These are phyloP conservation scores for Tylopilus intermedius DNA, from an alignment of 768 basidiomycete species.

Conservation along the genomic window DNA sequence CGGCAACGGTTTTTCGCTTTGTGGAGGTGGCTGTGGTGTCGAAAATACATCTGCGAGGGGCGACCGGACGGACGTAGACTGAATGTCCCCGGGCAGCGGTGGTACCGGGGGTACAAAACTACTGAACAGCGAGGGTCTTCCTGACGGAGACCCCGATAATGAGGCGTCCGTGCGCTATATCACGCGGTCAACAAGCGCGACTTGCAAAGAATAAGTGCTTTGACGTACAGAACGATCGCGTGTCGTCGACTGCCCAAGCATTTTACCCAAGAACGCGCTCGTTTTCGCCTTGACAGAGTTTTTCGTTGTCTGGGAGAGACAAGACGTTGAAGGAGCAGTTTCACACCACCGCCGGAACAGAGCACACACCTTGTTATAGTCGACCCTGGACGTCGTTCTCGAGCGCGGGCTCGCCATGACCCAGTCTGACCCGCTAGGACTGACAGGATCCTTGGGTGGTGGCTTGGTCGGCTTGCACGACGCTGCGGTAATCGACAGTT, in stretches of 20 bases:
- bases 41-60: constrained; percentile 52
- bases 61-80: constrained; percentile 36
- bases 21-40: constrained; percentile 28
- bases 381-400: constrained; percentile 38
- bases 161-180: constrained; percentile 54
- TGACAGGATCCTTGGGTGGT: constrained; percentile 26
- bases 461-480: constrained; percentile 21
- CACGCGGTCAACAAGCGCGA: constrained; percentile 12
- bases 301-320: constrained; percentile 34
- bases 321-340: not conserved
- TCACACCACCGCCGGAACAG: not conserved
- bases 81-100: constrained; percentile 44
- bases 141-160: constrained; percentile 22
- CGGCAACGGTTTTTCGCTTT: constrained; percentile 60
- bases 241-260: constrained; percentile 61
- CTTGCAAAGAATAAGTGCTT: constrained; percentile 1
- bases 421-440: constrained; percentile 42
- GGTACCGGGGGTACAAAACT: constrained; percentile 39
- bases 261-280: constrained; percentile 75
- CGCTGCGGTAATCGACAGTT: constrained; percentile 33
- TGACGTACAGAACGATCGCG: constrained; percentile 64
- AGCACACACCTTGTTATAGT: constrained; percentile 44
- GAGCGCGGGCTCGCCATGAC: constrained; percentile 43
- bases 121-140: constrained; percentile 31
- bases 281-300: constrained; percentile 72